Conservation (phyloP, 208 protist genomes). For the Crithidia expoeki region DNA sequence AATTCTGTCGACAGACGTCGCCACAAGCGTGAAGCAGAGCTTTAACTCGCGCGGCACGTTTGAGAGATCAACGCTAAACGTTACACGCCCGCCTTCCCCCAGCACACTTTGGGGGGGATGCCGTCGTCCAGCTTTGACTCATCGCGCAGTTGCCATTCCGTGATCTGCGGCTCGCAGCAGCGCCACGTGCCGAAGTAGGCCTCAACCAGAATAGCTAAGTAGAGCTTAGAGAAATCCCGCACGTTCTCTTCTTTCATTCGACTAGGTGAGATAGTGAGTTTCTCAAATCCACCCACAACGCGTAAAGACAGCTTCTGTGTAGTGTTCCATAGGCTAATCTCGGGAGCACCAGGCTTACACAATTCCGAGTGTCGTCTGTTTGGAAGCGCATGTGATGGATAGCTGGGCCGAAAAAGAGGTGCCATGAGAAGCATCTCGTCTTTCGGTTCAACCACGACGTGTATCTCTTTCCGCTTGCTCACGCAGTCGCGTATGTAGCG, state of each 20-base stretch:
- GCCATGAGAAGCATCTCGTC: constrained; percentile 33
- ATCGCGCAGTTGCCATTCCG: constrained; percentile 39
- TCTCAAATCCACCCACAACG: constrained; percentile 40
- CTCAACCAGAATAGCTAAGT: constrained; percentile 58
- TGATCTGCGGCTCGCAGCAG: constrained; percentile 46
- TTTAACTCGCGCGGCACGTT: constrained; percentile 58
- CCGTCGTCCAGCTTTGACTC: constrained; percentile 10
- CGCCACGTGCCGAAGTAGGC: constrained; percentile 53
- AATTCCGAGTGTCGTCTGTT: constrained; percentile 33
- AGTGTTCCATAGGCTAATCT: constrained; percentile 64
- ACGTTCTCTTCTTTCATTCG: constrained; percentile 54
- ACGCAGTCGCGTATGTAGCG: constrained; percentile 58
- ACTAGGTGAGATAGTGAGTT: constrained; percentile 30
- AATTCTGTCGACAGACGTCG: constrained; percentile 35
- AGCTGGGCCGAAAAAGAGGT: constrained; percentile 58
- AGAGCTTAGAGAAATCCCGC: constrained; percentile 42
- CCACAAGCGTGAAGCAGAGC: constrained; percentile 64
- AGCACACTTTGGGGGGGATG: constrained; percentile 19
- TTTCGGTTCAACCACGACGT: constrained; percentile 49
- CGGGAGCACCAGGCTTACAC: constrained; percentile 18
- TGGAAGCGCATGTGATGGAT: constrained; percentile 31
- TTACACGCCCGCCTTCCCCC: constrained; percentile 29
- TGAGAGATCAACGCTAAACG: constrained; percentile 33
- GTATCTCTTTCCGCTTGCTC: constrained; percentile 51
- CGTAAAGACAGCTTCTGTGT: constrained; percentile 36